Evolutionary conservation across 768 basidiomycete species (phyloP).

Genomic region (Podaxis sp.): DNA sequence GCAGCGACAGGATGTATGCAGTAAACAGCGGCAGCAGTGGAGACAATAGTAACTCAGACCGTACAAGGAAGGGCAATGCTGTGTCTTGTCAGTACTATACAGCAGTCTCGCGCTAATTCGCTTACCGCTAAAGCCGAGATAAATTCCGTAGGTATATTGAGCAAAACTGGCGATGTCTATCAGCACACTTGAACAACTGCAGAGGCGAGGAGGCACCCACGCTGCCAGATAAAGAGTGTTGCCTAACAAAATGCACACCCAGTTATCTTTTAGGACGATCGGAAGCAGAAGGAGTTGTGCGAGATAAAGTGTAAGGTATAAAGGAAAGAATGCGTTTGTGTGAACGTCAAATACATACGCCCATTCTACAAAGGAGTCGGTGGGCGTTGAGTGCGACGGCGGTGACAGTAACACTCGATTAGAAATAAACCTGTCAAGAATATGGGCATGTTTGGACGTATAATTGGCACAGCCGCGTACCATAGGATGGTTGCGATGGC

Average conservation of each 20-base stretch:
- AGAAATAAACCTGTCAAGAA: constrained; percentile 55
- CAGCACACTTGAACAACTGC: not conserved
- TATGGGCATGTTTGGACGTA: constrained; percentile 18
- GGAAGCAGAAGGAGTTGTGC: constrained; percentile 86
- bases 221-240: constrained; percentile 91
- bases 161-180: constrained; percentile 53
- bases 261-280: constrained; percentile 79
- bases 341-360: constrained; percentile 97
- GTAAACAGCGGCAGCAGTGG: constrained; percentile 86
- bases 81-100: constrained; percentile 7
- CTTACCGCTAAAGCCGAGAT: constrained; percentile 81
- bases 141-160: constrained; percentile 91
- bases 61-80: constrained; percentile 94
- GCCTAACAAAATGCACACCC: constrained; percentile 93
- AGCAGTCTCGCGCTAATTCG: not conserved
- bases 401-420: constrained; percentile 72
- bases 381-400: constrained; percentile 67
- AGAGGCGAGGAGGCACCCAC: constrained; percentile 40
- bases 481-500: constrained; percentile 75
- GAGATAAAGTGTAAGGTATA: constrained; percentile 87
- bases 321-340: constrained; percentile 94
- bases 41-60: constrained; percentile 86
- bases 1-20: constrained; percentile 80
- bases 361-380: constrained; percentile 83
- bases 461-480: constrained; percentile 38